Conservation (phyloP, 2,329 filamentous ascomycete species). For the Verruconis gallopava region DNA sequence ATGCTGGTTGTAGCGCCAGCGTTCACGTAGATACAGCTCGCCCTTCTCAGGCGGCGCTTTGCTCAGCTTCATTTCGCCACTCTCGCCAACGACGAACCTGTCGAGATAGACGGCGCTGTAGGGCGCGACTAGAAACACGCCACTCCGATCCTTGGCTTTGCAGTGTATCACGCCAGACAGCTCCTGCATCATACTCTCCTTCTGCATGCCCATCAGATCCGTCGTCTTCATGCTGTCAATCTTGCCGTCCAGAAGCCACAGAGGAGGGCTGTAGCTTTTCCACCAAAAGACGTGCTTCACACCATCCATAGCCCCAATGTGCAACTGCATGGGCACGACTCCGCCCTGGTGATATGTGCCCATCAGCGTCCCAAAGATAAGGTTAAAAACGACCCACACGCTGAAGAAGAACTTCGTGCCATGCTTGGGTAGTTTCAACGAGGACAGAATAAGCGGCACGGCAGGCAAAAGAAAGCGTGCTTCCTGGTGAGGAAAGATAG, state of each 20-base stretch:
- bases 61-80: slow-evolving; percentile 1
- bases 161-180: slow-evolving; percentile 49
- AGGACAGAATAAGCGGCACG: slow-evolving; percentile 64
- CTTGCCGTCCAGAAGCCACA: slow-evolving; percentile 67
- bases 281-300: slow-evolving; percentile 63
- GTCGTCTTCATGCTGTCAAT: slow-evolving; percentile 57
- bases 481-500: slow-evolving; percentile 67
- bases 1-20: slow-evolving; percentile 56
- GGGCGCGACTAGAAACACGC: slow-evolving; percentile 52
- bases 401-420: slow-evolving; percentile 38
- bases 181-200: slow-evolving; percentile 45
- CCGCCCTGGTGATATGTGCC: slow-evolving; percentile 74
- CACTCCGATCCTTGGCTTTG: slow-evolving; percentile 39
- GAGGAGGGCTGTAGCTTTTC: slow-evolving; percentile 74
- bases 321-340: slow-evolving; percentile 61
- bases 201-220: slow-evolving; percentile 62
- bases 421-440: slow-evolving; percentile 51
- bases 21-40: slow-evolving; percentile 51
- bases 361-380: slow-evolving; percentile 56
- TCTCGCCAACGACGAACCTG: slow-evolving; percentile 26
- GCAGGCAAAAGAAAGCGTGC: slow-evolving; percentile 65
- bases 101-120: slow-evolving; percentile 59
- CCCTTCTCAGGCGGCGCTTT: slow-evolving; percentile 5
- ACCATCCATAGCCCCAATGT: slow-evolving; percentile 54
- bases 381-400: slow-evolving; percentile 58